These are phyloP conservation scores for Singerocomus rubriflavus DNA, from an alignment of 1,284 basidiomycete species.

Conservation along the genomic window DNA sequence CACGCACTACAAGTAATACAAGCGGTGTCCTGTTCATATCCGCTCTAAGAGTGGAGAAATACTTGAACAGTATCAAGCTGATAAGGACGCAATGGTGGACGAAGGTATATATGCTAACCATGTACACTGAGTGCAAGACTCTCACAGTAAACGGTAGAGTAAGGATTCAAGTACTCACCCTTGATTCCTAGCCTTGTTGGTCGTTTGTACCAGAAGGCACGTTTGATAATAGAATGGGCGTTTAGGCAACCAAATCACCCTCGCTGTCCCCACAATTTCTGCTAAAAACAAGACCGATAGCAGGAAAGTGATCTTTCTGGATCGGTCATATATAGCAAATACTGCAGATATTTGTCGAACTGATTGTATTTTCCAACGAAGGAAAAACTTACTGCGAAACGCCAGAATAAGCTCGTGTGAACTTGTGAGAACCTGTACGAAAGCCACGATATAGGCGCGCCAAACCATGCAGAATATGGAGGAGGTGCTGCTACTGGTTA, in stretches of 20 bases:
- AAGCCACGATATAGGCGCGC: conserved; percentile 7
- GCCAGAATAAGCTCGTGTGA: conserved; percentile 21
- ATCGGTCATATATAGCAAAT: conserved; percentile 22
- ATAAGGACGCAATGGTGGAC: conserved; percentile 14
- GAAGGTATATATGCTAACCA: conserved; percentile 14
- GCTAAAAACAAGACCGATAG: conserved; percentile 12
- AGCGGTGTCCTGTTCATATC: conserved; percentile 19
- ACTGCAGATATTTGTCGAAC: conserved; percentile 5
- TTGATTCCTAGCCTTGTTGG: background rate
- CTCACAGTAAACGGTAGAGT: background rate
- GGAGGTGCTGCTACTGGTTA: conserved; percentile 14
- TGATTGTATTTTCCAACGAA: background rate
- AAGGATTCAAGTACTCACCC: conserved; percentile 3
- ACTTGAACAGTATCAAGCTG: conserved; percentile 20
- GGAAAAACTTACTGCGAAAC: conserved; percentile 11
- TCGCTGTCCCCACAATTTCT: conserved; percentile 8
- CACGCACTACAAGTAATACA: conserved; percentile 23
- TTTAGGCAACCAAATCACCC: conserved; percentile 4
- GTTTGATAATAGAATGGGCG: background rate
- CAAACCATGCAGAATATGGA: conserved; percentile 15
- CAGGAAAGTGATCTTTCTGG: conserved; percentile 11
- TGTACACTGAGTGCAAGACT: background rate
- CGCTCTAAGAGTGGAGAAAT: conserved; percentile 5
- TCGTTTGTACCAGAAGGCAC: conserved; percentile 11
- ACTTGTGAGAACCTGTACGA: conserved; percentile 11